phyloP scores from a whole-genome alignment of 2,329 filamentous ascomycete genomes.

The Penicillium sp. region DNA sequence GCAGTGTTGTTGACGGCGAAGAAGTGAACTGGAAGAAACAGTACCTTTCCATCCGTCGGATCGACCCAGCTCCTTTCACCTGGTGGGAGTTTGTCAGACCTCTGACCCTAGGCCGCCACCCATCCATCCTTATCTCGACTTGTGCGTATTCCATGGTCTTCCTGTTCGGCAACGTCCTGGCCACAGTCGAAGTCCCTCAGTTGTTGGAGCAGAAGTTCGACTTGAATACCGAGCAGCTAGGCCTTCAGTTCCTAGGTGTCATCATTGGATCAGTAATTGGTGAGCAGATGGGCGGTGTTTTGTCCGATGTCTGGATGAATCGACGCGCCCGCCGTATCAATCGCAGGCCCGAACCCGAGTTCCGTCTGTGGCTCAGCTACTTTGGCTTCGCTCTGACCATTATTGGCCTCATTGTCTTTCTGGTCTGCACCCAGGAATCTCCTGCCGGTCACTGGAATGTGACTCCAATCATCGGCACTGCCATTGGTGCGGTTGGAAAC shows the following conservation, averaged over 20 bases:
- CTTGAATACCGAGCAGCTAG: conserved; percentile 63
- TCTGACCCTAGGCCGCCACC: conserved; percentile 50
- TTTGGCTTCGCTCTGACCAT: conserved; percentile 57
- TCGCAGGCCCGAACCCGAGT: conserved; percentile 55
- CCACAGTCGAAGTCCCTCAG: conserved; percentile 64
- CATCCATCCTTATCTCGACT: conserved; percentile 58
- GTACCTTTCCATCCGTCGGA: conserved; percentile 53
- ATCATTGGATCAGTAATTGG: conserved; percentile 64
- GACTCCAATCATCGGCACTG: conserved; percentile 61
- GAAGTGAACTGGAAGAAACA: conserved; percentile 47
- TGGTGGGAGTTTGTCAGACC: conserved; percentile 58
- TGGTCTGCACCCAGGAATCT: conserved; percentile 58
- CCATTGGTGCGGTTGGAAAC: conserved; percentile 59
- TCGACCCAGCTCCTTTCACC: conserved; percentile 57
- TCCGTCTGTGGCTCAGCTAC: conserved; percentile 63
- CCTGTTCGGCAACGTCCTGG: conserved; percentile 57
- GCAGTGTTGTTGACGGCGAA: conserved; percentile 30
- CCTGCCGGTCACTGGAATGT: conserved; percentile 56
- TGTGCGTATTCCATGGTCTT: conserved; percentile 63
- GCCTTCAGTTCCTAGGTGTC: conserved; percentile 62
- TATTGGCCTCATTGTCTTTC: conserved; percentile 61
- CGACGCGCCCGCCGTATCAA: conserved; percentile 33
- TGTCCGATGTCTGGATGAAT: conserved; percentile 64
- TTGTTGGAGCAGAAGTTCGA: conserved; percentile 61
- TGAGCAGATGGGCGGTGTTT: conserved; percentile 62